A percentile compares a stretch with the other conserved stretches of the same genome.
phyloP scores from a whole-genome alignment of 2,329 filamentous ascomycete genomes.

The Diaporthe caulivora region DNA sequence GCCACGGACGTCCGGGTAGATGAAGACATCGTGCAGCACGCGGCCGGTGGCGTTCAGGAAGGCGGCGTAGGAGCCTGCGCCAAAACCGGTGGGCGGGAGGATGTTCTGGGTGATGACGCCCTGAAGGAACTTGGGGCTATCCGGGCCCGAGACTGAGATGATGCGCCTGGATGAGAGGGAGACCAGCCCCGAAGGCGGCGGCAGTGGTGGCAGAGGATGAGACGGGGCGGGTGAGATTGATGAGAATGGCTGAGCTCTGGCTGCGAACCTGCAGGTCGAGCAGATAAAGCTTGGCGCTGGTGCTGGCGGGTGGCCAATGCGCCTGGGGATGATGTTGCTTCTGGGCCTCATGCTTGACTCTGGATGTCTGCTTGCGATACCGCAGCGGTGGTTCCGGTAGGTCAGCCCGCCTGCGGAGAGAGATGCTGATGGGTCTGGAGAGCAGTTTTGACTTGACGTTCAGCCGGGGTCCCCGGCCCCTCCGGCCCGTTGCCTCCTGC shows the following conservation, averaged over 20 bases:
- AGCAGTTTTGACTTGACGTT: constrained; percentile 9
- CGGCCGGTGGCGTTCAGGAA: constrained; percentile 90
- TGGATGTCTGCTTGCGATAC: background rate
- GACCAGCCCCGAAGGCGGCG: constrained; percentile 62
- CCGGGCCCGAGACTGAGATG: constrained; percentile 82
- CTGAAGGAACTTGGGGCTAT: constrained; percentile 88
- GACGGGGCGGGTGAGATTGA: constrained; percentile 42
- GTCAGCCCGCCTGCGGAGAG: background rate
- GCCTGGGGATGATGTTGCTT: background rate
- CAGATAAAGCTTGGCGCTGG: constrained; percentile 32
- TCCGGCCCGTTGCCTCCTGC: constrained; percentile 1
- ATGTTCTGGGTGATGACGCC: constrained; percentile 86
- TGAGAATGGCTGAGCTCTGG: constrained; percentile 10
- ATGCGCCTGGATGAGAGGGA: constrained; percentile 80
- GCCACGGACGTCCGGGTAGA: constrained; percentile 74
- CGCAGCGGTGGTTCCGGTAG: background rate
- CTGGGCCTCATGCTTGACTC: constrained; percentile 2
- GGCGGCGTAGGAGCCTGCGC: constrained; percentile 78
- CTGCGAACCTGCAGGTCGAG: constrained; percentile 32
- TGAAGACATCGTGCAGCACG: constrained; percentile 88
- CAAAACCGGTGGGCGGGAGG: constrained; percentile 52
- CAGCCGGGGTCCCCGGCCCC: constrained; percentile 11
- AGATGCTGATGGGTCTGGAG: background rate
- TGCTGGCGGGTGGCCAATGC: background rate
- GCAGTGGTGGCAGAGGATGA: constrained; percentile 49